Percentiles rank a stretch among this genome's conserved stretches.
phyloP scores from a whole-genome alignment of 2,329 filamentous ascomycete species.

The Cadophora sp. region DNA sequence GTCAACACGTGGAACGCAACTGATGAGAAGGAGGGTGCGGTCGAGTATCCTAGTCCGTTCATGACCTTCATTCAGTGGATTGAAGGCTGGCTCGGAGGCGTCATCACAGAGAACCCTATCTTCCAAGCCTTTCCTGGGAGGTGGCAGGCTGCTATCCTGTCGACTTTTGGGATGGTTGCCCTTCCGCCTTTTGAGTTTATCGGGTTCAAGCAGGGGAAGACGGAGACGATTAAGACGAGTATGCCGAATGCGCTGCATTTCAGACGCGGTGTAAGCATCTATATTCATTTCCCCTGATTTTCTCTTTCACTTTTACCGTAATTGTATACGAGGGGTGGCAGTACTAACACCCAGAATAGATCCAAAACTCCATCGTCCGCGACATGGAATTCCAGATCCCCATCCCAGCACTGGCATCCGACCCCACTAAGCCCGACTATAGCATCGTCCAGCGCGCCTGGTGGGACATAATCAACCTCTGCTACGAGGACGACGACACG shows the following conservation, averaged over 20 bases:
- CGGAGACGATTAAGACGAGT: conserved; percentile 48
- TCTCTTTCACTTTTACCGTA: neutral
- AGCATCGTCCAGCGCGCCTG: conserved; percentile 53
- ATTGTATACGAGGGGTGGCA: neutral
- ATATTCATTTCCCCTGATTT: neutral
- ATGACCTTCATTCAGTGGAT: conserved; percentile 45
- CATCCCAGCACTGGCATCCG: conserved; percentile 46
- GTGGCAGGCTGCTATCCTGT: conserved; percentile 48
- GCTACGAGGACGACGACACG: conserved; percentile 48
- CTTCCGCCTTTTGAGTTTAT: conserved; percentile 40
- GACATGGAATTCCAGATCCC: conserved; percentile 55
- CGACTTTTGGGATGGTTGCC: conserved; percentile 45
- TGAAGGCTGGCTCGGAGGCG: conserved; percentile 47
- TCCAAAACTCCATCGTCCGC: conserved; percentile 55
- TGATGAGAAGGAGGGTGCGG: conserved; percentile 42
- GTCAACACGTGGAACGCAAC: conserved; percentile 55
- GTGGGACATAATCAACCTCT: conserved; percentile 57
- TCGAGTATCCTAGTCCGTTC: conserved; percentile 48
- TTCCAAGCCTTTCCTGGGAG: conserved; percentile 47
- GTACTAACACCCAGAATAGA: conserved; percentile 29
- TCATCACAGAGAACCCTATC: conserved; percentile 46
- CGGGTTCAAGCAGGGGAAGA: conserved; percentile 31
- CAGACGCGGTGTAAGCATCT: conserved; percentile 47
- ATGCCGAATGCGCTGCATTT: conserved; percentile 56
- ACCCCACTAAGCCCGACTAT: conserved; percentile 48